Conservation (phyloP, 1,284 basidiomycete genomes). For the Cryptococcus depauperatus region DNA sequence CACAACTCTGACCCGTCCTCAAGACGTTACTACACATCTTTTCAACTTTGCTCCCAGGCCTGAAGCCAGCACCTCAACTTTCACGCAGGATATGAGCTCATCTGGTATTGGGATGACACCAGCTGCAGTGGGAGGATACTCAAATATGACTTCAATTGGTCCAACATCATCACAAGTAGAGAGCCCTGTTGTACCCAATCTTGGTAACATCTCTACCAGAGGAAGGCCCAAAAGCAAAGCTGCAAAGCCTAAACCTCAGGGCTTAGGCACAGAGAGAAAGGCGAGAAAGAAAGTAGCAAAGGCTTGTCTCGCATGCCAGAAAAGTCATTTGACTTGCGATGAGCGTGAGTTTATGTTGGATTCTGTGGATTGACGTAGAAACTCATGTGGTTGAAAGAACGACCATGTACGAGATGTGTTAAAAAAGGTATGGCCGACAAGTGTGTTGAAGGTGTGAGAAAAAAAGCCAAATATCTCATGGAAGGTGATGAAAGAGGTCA, state of each 20-base stretch:
- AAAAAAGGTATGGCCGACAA: slow-evolving; percentile 84
- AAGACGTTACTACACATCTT: slow-evolving; percentile 2
- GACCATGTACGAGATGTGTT: slow-evolving; percentile 88
- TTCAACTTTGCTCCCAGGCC: too few species aligned
- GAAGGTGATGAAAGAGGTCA: slow-evolving; percentile 84
- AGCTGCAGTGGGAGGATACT: slow-evolving; percentile 1
- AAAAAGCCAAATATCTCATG: slow-evolving; percentile 94
- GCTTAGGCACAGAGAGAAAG: slow-evolving; percentile 17
- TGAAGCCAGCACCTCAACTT: not conserved
- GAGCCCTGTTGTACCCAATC: not conserved
- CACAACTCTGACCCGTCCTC: slow-evolving; percentile 3
- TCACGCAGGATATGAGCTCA: not conserved
- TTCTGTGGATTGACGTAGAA: not conserved
- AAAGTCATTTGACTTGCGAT: slow-evolving; percentile 91
- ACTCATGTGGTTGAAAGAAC: slow-evolving; percentile 51
- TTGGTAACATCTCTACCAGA: not conserved
- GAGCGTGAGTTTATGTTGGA: slow-evolving; percentile 57
- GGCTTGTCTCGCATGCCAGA: slow-evolving; percentile 90
- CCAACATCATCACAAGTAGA: not conserved
- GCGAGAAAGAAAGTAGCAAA: slow-evolving; percentile 44
- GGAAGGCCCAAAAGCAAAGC: slow-evolving; percentile 8
- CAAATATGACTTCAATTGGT: not conserved
- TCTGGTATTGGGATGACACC: not conserved
- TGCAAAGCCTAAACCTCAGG: slow-evolving; percentile 7
- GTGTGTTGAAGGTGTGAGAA: slow-evolving; percentile 89